These are phyloP conservation scores for Protostelium mycophagum DNA, from an alignment of 78 protist species.

Conservation along the genomic window DNA sequence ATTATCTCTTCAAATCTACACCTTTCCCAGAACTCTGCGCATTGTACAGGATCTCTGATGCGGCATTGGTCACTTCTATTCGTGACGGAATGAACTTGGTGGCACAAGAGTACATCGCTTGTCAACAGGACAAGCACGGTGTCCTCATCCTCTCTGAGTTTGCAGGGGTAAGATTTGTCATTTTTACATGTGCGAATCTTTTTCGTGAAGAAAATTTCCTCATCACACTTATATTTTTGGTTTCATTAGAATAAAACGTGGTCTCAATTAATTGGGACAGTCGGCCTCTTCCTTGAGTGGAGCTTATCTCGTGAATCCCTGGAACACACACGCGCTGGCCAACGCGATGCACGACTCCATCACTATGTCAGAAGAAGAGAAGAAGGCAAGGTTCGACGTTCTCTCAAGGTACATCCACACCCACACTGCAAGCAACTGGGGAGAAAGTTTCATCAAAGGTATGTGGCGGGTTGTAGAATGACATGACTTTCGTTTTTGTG, in stretches of 20 bases:
- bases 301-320: constrained; percentile 71
- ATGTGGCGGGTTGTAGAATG: not conserved
- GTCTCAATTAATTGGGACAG: not conserved
- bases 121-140: constrained; percentile 72
- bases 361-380: constrained; percentile 38
- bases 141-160: constrained; percentile 46
- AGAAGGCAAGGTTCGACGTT: constrained; percentile 58
- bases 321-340: constrained; percentile 50
- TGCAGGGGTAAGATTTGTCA: constrained; percentile 23
- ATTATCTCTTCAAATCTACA: constrained; percentile 70
- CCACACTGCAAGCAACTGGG: constrained; percentile 72
- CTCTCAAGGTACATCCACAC: constrained; percentile 46
- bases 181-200: not conserved
- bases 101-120: constrained; percentile 79
- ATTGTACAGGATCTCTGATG: constrained; percentile 36
- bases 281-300: constrained; percentile 53
- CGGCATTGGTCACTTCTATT: constrained; percentile 72
- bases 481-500: no score
- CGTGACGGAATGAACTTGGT: constrained; percentile 92
- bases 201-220: not conserved
- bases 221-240: no score
- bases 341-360: constrained; percentile 52
- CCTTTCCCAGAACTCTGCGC: not conserved
- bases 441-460: constrained; percentile 43
- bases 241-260: not conserved